Percentiles rank a stretch among this genome's conserved stretches.
phyloP scores from a whole-genome alignment of 192 early-diverging fungal species.

The Kappamyces sp. region DNA sequence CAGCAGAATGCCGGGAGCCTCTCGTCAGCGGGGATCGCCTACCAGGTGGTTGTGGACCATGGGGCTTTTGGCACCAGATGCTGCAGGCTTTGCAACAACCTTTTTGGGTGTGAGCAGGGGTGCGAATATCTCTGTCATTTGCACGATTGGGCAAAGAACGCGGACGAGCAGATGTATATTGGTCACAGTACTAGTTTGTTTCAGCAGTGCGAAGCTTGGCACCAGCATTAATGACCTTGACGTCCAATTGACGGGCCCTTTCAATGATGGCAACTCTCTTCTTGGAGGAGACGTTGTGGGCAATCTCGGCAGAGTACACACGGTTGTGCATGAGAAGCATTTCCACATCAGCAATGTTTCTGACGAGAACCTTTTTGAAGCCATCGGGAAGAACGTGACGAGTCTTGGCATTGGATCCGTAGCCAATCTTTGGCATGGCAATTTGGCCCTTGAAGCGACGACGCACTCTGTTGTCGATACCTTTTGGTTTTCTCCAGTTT shows the following conservation, averaged over 20 bases:
- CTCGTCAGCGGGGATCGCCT: background rate
- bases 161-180: background rate
- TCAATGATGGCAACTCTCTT: conserved; percentile 89
- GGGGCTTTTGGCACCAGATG: background rate
- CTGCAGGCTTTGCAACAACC: background rate
- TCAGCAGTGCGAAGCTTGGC: conserved; percentile 62
- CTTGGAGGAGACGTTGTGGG: conserved; percentile 91
- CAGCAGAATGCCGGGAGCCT: conserved; percentile 6
- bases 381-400: conserved; percentile 95
- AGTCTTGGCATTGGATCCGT: conserved; percentile 94
- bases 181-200: background rate
- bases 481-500: conserved; percentile 99
- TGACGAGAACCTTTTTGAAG: conserved; percentile 97
- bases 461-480: conserved; percentile 99
- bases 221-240: conserved; percentile 93
- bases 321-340: conserved; percentile 99
- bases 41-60: background rate
- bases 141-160: background rate
- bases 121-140: background rate
- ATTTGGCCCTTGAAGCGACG: conserved; percentile 96
- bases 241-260: conserved; percentile 91
- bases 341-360: conserved; percentile 89
- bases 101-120: background rate
- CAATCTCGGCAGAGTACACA: conserved; percentile 97
- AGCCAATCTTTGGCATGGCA: conserved; percentile 99